Percentiles rank a stretch among this genome's conserved stretches.
phyloP scores from a whole-genome alignment of 441 rosid species.

The Theobroma grandiflorum region DNA sequence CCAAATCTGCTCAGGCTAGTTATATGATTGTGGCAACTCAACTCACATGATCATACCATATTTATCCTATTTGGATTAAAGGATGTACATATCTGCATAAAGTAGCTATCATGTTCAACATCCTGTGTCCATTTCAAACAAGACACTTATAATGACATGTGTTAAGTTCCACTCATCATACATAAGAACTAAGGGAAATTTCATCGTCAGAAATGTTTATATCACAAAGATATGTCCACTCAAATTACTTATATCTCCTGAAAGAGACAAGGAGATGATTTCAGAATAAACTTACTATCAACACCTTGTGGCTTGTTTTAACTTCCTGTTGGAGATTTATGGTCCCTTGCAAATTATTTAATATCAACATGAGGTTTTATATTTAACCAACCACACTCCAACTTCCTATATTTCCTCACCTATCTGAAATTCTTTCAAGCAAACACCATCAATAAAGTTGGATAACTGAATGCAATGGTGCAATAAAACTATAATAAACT shows the following conservation, averaged over 20 bases:
- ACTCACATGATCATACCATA: constrained; percentile 12
- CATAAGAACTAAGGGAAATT: background rate
- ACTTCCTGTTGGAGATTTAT: background rate
- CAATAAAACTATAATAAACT: background rate
- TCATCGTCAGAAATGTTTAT: background rate
- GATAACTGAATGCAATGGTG: background rate
- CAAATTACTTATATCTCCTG: background rate
- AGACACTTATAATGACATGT: background rate
- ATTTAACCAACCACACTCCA: constrained; percentile 6
- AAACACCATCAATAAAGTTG: background rate
- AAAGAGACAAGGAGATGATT: background rate
- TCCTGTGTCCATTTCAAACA: constrained; percentile 15
- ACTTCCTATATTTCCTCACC: constrained; percentile 8
- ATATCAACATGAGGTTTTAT: background rate
- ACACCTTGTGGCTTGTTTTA: constrained; percentile 1
- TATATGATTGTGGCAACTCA: background rate
- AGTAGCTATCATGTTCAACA: background rate
- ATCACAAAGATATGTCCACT: background rate
- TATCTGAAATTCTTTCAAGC: background rate
- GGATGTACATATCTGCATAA: background rate
- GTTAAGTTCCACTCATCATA: background rate
- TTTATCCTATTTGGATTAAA: background rate
- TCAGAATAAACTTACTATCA: constrained; percentile 9
- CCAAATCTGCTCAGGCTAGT: background rate
- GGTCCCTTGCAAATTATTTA: background rate